phyloP scores from a whole-genome alignment of 1,139 yeast genomes.

The Diutina catenulata region DNA sequence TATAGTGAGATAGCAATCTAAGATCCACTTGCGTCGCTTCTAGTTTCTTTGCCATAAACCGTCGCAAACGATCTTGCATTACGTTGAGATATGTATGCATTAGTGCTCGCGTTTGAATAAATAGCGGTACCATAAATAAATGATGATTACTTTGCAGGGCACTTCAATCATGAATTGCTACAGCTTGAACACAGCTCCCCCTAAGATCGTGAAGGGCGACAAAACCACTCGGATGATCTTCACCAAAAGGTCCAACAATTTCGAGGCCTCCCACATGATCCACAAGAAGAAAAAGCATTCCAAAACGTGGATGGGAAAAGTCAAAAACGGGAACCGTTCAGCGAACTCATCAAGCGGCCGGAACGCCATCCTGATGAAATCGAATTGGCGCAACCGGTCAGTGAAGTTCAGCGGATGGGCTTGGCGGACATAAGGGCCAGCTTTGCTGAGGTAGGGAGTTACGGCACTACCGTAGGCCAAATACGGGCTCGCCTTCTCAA shows the following conservation, averaged over 20 bases:
- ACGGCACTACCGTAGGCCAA: background rate
- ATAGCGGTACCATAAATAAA: too few species aligned
- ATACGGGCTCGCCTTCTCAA: too few species aligned
- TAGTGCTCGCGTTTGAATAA: too few species aligned
- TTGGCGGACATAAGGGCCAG: background rate
- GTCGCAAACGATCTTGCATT: too few species aligned
- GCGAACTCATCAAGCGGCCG: conserved; percentile 3
- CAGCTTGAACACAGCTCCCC: background rate
- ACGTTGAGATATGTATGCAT: too few species aligned
- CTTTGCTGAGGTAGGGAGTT: background rate
- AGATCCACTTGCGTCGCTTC: too few species aligned
- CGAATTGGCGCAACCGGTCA: background rate
- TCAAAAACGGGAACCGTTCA: background rate
- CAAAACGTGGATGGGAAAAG: conserved; percentile 1
- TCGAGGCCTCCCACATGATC: conserved; percentile 4
- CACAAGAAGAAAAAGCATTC: conserved; percentile 4
- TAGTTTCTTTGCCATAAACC: too few species aligned
- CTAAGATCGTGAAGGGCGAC: conserved; percentile 2
- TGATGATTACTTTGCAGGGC: too few species aligned
- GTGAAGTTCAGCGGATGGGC: conserved; percentile 3
- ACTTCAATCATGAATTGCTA: too few species aligned
- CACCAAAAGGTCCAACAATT: conserved; percentile 4
- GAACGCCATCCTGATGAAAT: background rate
- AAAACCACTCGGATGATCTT: background rate
- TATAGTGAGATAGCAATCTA: too few species aligned